Evolutionary conservation across 2,329 filamentous ascomycete genomes (phyloP).

Genomic region (Nannizziopsis barbatae): DNA sequence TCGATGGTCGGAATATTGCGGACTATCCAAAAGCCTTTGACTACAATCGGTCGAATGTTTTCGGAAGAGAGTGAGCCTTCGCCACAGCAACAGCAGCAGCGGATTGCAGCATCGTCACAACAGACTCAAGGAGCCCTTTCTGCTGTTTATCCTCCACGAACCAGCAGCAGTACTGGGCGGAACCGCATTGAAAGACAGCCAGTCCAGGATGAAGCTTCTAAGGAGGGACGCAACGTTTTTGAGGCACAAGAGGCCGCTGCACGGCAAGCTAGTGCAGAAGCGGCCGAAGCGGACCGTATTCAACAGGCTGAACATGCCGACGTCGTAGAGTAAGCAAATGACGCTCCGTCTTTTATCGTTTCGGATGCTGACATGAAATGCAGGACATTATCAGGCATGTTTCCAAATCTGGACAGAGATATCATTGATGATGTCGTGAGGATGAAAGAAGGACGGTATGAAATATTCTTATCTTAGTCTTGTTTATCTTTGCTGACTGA

Average conservation of each 20-base stretch:
- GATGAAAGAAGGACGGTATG: constrained; percentile 80
- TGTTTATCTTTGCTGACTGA: background rate
- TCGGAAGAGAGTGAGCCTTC: constrained; percentile 52
- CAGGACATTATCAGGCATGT: constrained; percentile 82
- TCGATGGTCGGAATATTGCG: constrained; percentile 76
- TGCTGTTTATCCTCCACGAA: constrained; percentile 11
- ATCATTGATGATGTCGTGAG: constrained; percentile 95
- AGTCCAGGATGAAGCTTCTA: constrained; percentile 15
- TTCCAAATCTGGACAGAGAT: constrained; percentile 85
- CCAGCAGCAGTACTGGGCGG: constrained; percentile 16
- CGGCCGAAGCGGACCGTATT: constrained; percentile 73
- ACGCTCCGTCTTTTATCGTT: background rate
- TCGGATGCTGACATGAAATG: background rate
- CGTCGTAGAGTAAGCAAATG: constrained; percentile 58
- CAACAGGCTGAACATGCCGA: constrained; percentile 76
- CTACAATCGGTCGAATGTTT: constrained; percentile 89
- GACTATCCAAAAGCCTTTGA: constrained; percentile 82
- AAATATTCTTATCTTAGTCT: background rate
- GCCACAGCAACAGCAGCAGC: constrained; percentile 25
- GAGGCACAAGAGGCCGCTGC: constrained; percentile 80
- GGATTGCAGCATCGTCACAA: constrained; percentile 28
- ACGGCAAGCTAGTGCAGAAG: constrained; percentile 79
- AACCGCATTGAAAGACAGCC: constrained; percentile 20
- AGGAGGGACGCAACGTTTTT: constrained; percentile 34
- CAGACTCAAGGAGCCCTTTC: constrained; percentile 4